Evolutionary conservation across 108 stramenopile species (phyloP).

Genomic region (Epithemia pelagica): DNA sequence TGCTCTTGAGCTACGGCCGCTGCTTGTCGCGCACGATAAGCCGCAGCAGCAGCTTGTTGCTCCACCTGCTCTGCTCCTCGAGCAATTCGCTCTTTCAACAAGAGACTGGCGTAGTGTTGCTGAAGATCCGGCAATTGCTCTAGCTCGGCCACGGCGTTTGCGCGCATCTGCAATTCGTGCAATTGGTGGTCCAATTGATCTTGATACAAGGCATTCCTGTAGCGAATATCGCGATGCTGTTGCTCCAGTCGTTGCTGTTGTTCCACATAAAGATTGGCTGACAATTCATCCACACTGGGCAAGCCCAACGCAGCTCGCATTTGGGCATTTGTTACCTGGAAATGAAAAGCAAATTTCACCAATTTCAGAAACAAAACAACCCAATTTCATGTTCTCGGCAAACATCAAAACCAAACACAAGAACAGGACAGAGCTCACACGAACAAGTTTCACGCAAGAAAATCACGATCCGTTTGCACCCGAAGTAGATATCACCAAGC

Average conservation of each 20-base stretch:
- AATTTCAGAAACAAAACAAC: too few relatives aligned
- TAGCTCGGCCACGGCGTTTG: slow-evolving; percentile 23
- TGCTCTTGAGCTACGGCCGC: slow-evolving; percentile 2
- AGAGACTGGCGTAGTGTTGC: slow-evolving; percentile 24
- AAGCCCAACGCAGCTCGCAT: slow-evolving; percentile 41
- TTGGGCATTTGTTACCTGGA: slow-evolving; percentile 20
- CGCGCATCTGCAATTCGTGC: slow-evolving; percentile 27
- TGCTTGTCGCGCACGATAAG: background rate
- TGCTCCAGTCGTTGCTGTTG: slow-evolving; percentile 37
- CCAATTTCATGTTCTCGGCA: too few relatives aligned
- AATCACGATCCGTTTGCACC: too few relatives aligned
- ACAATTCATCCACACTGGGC: slow-evolving; percentile 21
- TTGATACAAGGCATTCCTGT: slow-evolving; percentile 37
- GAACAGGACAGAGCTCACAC: too few relatives aligned
- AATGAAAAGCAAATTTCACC: background rate
- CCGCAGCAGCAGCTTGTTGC: slow-evolving; percentile 18
- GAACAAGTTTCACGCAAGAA: too few relatives aligned
- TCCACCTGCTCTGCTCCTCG: slow-evolving; percentile 18
- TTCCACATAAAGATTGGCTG: slow-evolving; percentile 12
- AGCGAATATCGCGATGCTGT: slow-evolving; percentile 33
- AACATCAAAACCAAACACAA: too few relatives aligned
- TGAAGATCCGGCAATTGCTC: slow-evolving; percentile 34
- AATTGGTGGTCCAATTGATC: slow-evolving; percentile 43
- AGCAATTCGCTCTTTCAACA: slow-evolving; percentile 25
- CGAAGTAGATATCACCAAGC: too few relatives aligned